These are phyloP conservation scores for Hanseniaspora jakobsenii DNA, from an alignment of 805 yeast genomes.

Conservation along the genomic window DNA sequence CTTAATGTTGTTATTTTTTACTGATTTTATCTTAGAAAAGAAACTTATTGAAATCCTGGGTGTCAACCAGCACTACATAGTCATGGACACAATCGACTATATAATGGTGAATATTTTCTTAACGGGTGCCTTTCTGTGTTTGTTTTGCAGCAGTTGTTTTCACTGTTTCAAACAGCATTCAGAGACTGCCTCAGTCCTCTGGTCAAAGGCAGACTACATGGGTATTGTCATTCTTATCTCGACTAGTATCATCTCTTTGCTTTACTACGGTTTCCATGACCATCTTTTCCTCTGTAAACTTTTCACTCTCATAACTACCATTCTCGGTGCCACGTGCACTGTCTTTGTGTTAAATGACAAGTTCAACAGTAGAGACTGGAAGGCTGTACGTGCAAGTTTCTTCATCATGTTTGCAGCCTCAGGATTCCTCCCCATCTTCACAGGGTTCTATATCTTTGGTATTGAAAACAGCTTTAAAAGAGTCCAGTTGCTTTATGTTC, in stretches of 20 bases:
- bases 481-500: constrained; percentile 48
- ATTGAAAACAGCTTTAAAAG: constrained; percentile 37
- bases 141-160: constrained; percentile 52
- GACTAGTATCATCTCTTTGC: constrained; percentile 44
- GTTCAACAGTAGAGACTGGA: constrained; percentile 54
- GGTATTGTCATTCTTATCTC: constrained; percentile 62
- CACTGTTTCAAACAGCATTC: constrained; percentile 63
- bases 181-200: constrained; percentile 37
- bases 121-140: constrained; percentile 46
- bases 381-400: constrained; percentile 65
- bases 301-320: constrained; percentile 33
- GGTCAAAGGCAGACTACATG: constrained; percentile 63
- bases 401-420: constrained; percentile 69
- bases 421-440: constrained; percentile 56
- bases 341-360: constrained; percentile 50
- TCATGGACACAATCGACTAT: constrained; percentile 32
- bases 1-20: constrained; percentile 21
- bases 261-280: constrained; percentile 37
- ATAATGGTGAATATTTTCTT: constrained; percentile 43
- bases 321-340: constrained; percentile 51
- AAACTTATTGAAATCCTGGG: constrained; percentile 27
- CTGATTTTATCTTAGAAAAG: constrained; percentile 25
- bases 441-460: constrained; percentile 44
- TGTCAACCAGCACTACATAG: neutral
- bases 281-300: constrained; percentile 23